phyloP scores from a whole-genome alignment of 2,329 filamentous ascomycete genomes.

The Curvularia verruculosa region DNA sequence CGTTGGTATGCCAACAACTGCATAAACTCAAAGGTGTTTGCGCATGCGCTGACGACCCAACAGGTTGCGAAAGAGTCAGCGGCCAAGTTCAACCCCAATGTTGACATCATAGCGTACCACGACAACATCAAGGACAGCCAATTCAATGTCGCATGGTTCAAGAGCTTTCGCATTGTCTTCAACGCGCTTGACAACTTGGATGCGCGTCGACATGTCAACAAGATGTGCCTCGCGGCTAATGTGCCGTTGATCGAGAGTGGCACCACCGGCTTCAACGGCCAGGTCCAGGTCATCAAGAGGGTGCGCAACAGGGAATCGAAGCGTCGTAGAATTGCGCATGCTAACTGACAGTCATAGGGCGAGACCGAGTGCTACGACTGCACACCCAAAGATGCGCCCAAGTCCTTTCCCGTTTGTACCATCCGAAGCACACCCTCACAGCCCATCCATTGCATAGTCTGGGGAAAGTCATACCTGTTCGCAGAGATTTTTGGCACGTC shows the following conservation, averaged over 20 bases:
- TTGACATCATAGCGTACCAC: slow-evolving; percentile 86
- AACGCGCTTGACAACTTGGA: slow-evolving; percentile 97
- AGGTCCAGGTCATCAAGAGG: slow-evolving; percentile 95
- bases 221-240: slow-evolving; percentile 92
- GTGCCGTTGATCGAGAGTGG: slow-evolving; percentile 94
- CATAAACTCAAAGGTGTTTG: not conserved
- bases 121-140: slow-evolving; percentile 90
- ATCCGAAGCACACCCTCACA: slow-evolving; percentile 96
- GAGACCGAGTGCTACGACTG: slow-evolving; percentile 97
- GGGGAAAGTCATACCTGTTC: slow-evolving; percentile 95
- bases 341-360: slow-evolving; percentile 55
- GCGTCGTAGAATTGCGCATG: not conserved
- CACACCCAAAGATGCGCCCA: slow-evolving; percentile 84
- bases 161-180: slow-evolving; percentile 83
- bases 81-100: slow-evolving; percentile 84
- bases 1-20: slow-evolving; percentile 64
- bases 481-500: slow-evolving; percentile 93
- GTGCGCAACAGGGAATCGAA: slow-evolving; percentile 39
- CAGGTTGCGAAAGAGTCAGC: slow-evolving; percentile 93
- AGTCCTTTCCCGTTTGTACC: slow-evolving; percentile 94
- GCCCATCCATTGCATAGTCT: slow-evolving; percentile 98
- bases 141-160: slow-evolving; percentile 90
- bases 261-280: slow-evolving; percentile 96
- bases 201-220: slow-evolving; percentile 91
- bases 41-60: slow-evolving; percentile 26